Base-by-base conservation (phyloP, 2,329 filamentous ascomycete species). In the Aureobasidium sp. region DNA sequence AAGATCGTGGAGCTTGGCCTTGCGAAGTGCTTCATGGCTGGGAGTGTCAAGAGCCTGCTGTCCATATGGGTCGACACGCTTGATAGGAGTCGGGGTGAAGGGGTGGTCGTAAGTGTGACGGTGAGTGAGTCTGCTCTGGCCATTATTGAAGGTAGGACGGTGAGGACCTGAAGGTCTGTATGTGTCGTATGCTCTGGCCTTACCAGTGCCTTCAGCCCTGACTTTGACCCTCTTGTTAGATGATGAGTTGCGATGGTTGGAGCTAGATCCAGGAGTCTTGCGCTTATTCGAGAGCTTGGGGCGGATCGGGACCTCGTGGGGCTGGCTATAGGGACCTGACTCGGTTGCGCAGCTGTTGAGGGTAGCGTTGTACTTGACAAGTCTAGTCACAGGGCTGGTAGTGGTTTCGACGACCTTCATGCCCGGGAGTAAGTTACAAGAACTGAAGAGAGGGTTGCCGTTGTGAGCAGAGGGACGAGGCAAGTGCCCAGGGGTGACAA, bases 401-500 rank as follows among this genome's bases (percentile, higher is more conserved):
- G 4, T 29, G 20, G 17, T 10, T 5, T 53, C 13, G 29, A 7
- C 12, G 9, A 3, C n/a, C 36, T 12, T 43, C 24, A 44, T 20
- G 17, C 32, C 37, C 3, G 15, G 26, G 4, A 3, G 5, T 5
- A 27, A 24, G 6, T 24, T 8, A 12, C 26, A 8, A 4, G 32
- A 20, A 10, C 3, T 9, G 1, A 10, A 24, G 4, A 34, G 9
- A 8, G 7, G 1, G 1, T 2, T 15, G n/a, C 17, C 17, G 20
- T 7, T 53, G n/a, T 8, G 3, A 17, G 29, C 13, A 46, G 20
- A 20, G 13, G 17, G 2, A 17, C 10, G 24, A n/a, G 37, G 57
- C 10, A 61, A 12, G n/a, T 61, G 57, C 12, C 57, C 57, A 34
- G 36, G 46, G 12, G 57, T 52, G 5, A 61, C 26, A 12, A 52